phyloP scores from a whole-genome alignment of 2,329 filamentous ascomycete genomes.

The Colletotrichum sp. region DNA sequence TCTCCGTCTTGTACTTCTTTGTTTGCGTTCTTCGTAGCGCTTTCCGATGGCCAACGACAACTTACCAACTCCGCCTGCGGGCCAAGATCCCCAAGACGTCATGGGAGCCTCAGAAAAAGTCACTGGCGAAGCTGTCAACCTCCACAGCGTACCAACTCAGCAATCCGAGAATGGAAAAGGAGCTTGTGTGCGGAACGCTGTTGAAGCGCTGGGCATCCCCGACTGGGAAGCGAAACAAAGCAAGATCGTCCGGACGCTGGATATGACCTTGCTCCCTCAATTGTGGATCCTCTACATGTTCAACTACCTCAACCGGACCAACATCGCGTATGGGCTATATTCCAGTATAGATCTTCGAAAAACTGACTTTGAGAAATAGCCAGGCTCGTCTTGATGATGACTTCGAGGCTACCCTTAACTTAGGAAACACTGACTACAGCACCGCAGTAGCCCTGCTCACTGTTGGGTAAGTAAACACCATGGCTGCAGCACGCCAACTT shows the following conservation, averaged over 20 bases:
- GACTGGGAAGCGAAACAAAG: constrained; percentile 14
- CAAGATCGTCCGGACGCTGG: constrained; percentile 22
- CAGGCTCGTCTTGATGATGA: constrained; percentile 23
- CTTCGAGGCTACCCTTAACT: constrained; percentile 26
- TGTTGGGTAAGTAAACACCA: constrained; percentile 19
- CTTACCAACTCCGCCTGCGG: background rate
- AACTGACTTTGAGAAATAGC: background rate
- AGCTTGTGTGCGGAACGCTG: background rate
- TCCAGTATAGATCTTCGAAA: background rate
- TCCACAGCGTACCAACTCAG: background rate
- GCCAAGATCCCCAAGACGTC: background rate
- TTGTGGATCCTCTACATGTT: constrained; percentile 27
- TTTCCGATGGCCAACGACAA: background rate
- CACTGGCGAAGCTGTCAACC: background rate
- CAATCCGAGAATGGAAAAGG: background rate
- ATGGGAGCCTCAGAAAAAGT: background rate
- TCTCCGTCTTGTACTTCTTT: background rate
- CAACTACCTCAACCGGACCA: constrained; percentile 25
- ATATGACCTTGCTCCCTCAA: constrained; percentile 24
- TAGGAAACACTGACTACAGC: constrained; percentile 26
- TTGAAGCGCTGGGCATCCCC: background rate
- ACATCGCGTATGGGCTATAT: constrained; percentile 14
- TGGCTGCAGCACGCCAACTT: background rate
- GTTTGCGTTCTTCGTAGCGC: background rate
- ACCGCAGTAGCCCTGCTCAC: constrained; percentile 28